Evolutionary conservation across 164 flowering plant species (phyloP).

Genomic region (Macadamia integrifolia): DNA sequence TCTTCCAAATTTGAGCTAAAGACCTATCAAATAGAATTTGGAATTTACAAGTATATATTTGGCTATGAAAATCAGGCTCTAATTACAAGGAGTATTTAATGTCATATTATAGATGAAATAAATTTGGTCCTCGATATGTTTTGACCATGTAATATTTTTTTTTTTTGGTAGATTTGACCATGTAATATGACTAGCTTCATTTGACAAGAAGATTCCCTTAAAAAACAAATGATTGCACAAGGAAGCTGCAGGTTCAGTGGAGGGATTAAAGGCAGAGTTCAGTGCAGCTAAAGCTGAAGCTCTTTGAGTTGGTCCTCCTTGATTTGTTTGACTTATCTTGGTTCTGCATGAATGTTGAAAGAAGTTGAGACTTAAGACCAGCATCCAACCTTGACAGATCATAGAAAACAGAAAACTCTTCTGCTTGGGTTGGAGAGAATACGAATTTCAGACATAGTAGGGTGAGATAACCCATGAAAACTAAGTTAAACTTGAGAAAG

Average conservation of each 20-base stretch:
- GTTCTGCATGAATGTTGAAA: slow-evolving; percentile 20
- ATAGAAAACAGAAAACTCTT: background rate
- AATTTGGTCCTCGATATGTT: background rate
- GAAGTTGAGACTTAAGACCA: background rate
- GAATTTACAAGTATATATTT: too few species aligned
- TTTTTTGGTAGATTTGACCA: too few species aligned
- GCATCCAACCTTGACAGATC: background rate
- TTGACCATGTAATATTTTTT: background rate
- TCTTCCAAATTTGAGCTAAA: too few species aligned
- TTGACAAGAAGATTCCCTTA: background rate
- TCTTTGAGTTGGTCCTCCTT: slow-evolving; percentile 91
- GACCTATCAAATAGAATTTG: too few species aligned
- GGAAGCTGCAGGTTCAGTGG: slow-evolving; percentile 37
- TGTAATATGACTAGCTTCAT: background rate
- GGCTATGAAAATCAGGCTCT: too few species aligned
- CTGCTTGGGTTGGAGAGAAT: background rate
- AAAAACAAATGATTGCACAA: slow-evolving; percentile 10
- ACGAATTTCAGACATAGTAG: background rate
- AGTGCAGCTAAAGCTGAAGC: slow-evolving; percentile 95
- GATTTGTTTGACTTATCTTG: slow-evolving; percentile 61
- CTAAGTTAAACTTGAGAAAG: background rate
- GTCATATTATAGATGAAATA: background rate
- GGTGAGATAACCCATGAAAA: background rate
- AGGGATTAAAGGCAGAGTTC: slow-evolving; percentile 71
- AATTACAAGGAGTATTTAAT: background rate